These are phyloP conservation scores for Fallopia convolvulus DNA, from an alignment of 148 eudicot species.

Conservation along the genomic window DNA sequence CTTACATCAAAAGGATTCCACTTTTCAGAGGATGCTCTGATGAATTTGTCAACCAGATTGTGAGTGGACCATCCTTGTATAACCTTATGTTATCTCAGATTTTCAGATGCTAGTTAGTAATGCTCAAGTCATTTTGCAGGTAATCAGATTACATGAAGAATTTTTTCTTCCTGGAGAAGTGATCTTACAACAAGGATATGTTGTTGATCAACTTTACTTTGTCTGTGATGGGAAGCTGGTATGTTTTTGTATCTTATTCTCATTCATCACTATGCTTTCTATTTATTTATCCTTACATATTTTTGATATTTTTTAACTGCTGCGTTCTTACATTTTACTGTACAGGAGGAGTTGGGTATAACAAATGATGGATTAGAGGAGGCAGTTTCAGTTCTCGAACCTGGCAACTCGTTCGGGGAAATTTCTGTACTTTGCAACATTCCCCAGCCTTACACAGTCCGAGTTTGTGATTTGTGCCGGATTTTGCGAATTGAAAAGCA, in stretches of 20 bases:
- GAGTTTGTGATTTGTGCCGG: slow-evolving; percentile 67
- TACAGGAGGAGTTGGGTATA: slow-evolving; percentile 72
- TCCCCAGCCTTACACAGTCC: slow-evolving; percentile 78
- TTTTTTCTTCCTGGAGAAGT: slow-evolving; percentile 97
- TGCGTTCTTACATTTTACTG: neutral
- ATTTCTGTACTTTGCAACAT: slow-evolving; percentile 80
- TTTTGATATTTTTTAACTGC: neutral
- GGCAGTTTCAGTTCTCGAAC: slow-evolving; percentile 40
- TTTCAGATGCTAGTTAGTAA: neutral
- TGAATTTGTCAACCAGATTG: slow-evolving; percentile 85
- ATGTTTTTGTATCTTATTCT: slow-evolving; percentile 11
- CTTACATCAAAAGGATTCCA: slow-evolving; percentile 47
- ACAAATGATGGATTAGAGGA: slow-evolving; percentile 54
- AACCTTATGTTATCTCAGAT: neutral
- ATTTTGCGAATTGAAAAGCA: slow-evolving; percentile 87
- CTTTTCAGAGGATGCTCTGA: slow-evolving; percentile 77
- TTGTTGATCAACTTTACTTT: slow-evolving; percentile 90
- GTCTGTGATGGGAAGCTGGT: slow-evolving; percentile 82
- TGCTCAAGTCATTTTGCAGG: slow-evolving; percentile 33
- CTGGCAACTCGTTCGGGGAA: slow-evolving; percentile 63
- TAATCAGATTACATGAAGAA: slow-evolving; percentile 74
- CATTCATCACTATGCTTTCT: neutral
- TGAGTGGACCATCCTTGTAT: slow-evolving; percentile 26
- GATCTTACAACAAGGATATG: slow-evolving; percentile 80
- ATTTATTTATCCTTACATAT: neutral